A percentile compares a stretch with the other conserved stretches of the same genome.
phyloP scores from a whole-genome alignment of 2,329 filamentous ascomycete genomes.

The Cryphonectria radicalis region DNA sequence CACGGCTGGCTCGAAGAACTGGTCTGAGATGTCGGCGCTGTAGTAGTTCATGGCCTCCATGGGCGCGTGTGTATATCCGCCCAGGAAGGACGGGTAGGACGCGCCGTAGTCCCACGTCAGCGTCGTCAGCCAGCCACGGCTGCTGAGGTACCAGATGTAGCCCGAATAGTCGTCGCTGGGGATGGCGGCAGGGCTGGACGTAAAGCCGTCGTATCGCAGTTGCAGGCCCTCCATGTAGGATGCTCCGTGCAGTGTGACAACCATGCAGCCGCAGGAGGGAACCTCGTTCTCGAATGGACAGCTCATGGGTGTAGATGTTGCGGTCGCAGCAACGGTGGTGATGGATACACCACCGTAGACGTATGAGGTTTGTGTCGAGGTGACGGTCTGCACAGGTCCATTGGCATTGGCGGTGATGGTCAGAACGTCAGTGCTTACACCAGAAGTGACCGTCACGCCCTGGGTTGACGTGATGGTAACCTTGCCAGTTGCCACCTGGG shows the following conservation, averaged over 20 bases:
- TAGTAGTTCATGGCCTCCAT: not conserved
- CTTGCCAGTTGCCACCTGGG: not conserved
- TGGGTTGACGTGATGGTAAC: not conserved
- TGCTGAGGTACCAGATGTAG: conserved; percentile 9
- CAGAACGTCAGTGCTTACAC: not conserved
- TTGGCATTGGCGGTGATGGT: not conserved
- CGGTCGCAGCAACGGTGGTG: conserved; percentile 4
- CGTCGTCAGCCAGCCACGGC: not conserved
- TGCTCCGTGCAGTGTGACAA: not conserved
- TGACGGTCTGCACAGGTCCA: not conserved
- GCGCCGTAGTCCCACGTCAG: not conserved
- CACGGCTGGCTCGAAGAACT: conserved; percentile 1
- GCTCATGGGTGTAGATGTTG: conserved; percentile 1
- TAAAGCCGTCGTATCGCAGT: not conserved
- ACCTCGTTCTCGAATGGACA: conserved; percentile 1
- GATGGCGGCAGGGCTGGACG: not conserved
- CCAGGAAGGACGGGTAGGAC: not conserved
- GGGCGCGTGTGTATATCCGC: not conserved
- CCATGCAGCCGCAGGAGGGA: not conserved
- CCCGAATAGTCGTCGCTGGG: not conserved
- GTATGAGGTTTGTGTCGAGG: not conserved
- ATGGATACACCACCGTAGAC: not conserved
- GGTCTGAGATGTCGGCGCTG: conserved; percentile 2
- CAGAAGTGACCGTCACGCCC: not conserved
- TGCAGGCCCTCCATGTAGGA: conserved; percentile 1